These are phyloP conservation scores for Aspergillus pseudoglaucus DNA, from an alignment of 2,329 filamentous ascomycete genomes.

Conservation along the genomic window DNA sequence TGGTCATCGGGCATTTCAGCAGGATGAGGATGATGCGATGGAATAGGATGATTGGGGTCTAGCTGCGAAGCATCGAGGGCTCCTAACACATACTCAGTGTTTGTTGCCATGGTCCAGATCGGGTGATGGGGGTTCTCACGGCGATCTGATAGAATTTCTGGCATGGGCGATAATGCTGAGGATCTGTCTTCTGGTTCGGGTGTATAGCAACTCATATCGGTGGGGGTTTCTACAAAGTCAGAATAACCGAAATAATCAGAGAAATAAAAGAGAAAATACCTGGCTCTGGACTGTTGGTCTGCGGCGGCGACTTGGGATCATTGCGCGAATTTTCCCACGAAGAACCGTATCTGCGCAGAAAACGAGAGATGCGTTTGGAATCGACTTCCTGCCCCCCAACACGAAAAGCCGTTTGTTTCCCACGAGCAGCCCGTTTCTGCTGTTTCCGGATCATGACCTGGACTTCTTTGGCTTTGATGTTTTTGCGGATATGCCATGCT, in stretches of 20 bases:
- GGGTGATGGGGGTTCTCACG: slow-evolving; percentile 15
- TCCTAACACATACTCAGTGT: not conserved
- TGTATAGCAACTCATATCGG: slow-evolving; percentile 34
- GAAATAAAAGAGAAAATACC: slow-evolving; percentile 14
- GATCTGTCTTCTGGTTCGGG: slow-evolving; percentile 27
- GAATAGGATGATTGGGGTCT: slow-evolving; percentile 17
- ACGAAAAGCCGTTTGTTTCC: slow-evolving; percentile 32
- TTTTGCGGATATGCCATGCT: slow-evolving; percentile 32
- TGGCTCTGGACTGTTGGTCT: slow-evolving; percentile 25
- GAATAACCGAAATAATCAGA: not conserved
- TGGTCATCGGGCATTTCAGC: slow-evolving; percentile 19
- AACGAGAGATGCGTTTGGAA: slow-evolving; percentile 28
- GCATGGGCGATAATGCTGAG: slow-evolving; percentile 21
- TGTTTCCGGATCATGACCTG: slow-evolving; percentile 34
- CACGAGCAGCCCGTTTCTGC: slow-evolving; percentile 30
- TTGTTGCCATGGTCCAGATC: slow-evolving; percentile 4
- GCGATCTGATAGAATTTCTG: slow-evolving; percentile 20
- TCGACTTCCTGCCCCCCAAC: slow-evolving; percentile 29
- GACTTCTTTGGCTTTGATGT: slow-evolving; percentile 33
- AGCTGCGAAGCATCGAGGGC: not conserved
- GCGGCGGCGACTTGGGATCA: slow-evolving; percentile 11
- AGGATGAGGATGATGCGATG: slow-evolving; percentile 1
- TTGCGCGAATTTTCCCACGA: slow-evolving; percentile 19
- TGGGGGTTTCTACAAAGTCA: slow-evolving; percentile 23
- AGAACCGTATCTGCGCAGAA: slow-evolving; percentile 25